Evolutionary conservation across 768 basidiomycete species (phyloP).

Genomic region (Ephemerocybe angulata): DNA sequence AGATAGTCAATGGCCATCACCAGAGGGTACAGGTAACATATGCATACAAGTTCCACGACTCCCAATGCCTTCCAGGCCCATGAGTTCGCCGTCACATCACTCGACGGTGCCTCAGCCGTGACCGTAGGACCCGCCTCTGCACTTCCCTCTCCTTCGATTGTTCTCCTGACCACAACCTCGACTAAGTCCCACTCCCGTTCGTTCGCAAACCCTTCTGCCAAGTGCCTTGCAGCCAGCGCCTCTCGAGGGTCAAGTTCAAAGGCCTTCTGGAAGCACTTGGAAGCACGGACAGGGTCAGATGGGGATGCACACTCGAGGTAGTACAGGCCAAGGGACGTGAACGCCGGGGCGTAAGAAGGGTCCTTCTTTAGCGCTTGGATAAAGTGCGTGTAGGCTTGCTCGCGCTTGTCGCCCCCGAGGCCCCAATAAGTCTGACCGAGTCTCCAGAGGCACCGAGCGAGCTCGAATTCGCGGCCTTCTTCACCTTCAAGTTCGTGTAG

Average conservation of each 20-base stretch:
- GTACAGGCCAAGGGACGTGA: conserved; percentile 89
- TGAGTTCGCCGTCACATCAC: conserved; percentile 72
- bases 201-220: conserved; percentile 88
- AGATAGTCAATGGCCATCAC: background rate
- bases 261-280: conserved; percentile 96
- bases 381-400: conserved; percentile 75
- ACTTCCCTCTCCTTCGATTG: conserved; percentile 92
- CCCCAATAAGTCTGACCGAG: conserved; percentile 77
- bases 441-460: conserved; percentile 82
- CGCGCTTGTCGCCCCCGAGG: conserved; percentile 51
- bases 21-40: conserved; percentile 7
- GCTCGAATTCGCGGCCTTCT: conserved; percentile 47
- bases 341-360: conserved; percentile 81
- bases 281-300: conserved; percentile 78
- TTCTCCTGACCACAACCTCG: conserved; percentile 87
- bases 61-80: conserved; percentile 99
- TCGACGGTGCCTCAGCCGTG: conserved; percentile 31
- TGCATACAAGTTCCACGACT: conserved; percentile 80
- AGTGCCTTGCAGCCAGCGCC: conserved; percentile 73
- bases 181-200: conserved; percentile 95
- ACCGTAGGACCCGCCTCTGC: conserved; percentile 52
- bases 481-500: conserved; percentile 40
- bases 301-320: conserved; percentile 71
- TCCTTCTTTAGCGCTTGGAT: conserved; percentile 75
- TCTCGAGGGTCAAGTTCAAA: conserved; percentile 94